phyloP scores from a whole-genome alignment of 129 eudicot genomes.

The Dittrichia graveolens region DNA sequence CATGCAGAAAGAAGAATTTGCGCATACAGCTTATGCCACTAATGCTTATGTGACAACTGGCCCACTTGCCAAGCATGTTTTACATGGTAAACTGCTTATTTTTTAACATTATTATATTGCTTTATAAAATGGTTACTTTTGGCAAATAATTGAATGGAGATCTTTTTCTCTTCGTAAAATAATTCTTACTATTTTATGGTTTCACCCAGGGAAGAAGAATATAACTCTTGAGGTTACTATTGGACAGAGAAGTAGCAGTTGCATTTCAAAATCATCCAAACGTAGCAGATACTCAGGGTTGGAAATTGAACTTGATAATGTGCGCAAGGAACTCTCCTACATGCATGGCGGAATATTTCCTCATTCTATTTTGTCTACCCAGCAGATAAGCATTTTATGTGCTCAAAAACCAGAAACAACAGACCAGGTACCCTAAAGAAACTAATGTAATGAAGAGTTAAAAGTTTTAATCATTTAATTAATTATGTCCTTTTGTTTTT shows the following conservation, averaged over 20 bases:
- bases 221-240: conserved; percentile 61
- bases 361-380: conserved; percentile 87
- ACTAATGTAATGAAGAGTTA: neutral
- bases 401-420: conserved; percentile 62
- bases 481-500: neutral
- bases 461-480: neutral
- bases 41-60: conserved; percentile 91
- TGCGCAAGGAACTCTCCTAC: conserved; percentile 78
- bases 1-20: conserved; percentile 93
- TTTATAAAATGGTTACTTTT: neutral
- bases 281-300: conserved; percentile 60
- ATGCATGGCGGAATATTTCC: conserved; percentile 88
- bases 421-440: conserved; percentile 57
- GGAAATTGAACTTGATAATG: conserved; percentile 74
- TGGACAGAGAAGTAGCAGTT: conserved; percentile 41
- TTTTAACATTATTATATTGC: neutral
- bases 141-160: neutral
- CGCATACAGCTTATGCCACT: conserved; percentile 91
- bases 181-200: neutral
- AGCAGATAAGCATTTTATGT: conserved; percentile 66
- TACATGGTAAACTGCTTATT: conserved; percentile 58
- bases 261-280: conserved; percentile 46
- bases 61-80: conserved; percentile 80
- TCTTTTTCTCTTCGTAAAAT: neutral
- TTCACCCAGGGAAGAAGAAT: conserved; percentile 62